These are phyloP conservation scores for Firmiana major DNA, from an alignment of 345 rosid genomes.

Conservation along the genomic window DNA sequence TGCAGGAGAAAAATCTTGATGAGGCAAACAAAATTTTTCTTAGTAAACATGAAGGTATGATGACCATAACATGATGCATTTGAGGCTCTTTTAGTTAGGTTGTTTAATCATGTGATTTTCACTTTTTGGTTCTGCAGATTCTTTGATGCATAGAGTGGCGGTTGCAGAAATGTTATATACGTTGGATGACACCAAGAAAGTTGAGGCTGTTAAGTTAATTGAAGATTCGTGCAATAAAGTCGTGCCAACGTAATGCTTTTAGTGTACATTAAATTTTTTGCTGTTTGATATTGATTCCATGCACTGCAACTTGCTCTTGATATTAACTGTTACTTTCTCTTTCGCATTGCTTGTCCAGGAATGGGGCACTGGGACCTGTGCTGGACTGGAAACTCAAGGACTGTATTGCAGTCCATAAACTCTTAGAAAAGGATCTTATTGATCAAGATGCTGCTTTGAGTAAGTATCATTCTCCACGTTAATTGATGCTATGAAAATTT, in stretches of 20 bases:
- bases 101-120: background rate
- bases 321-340: background rate
- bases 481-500: no score
- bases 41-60: constrained; percentile 60
- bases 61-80: background rate
- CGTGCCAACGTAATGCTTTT: constrained; percentile 1
- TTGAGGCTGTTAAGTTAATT: constrained; percentile 10
- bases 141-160: constrained; percentile 11
- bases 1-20: constrained; percentile 68
- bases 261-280: background rate
- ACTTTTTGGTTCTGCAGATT: constrained; percentile 7
- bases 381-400: no score
- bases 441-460: no score
- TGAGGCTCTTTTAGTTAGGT: background rate
- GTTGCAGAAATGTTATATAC: constrained; percentile 9
- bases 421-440: no score
- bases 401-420: no score
- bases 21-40: constrained; percentile 81
- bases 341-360: background rate
- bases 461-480: no score
- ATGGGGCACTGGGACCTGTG: no score
- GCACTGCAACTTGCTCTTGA: background rate
- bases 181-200: background rate
- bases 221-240: constrained; percentile 8
- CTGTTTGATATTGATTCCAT: background rate